Base-by-base conservation (phyloP, 2,329 filamentous ascomycete species). In the Aureobasidium pullulans region DNA sequence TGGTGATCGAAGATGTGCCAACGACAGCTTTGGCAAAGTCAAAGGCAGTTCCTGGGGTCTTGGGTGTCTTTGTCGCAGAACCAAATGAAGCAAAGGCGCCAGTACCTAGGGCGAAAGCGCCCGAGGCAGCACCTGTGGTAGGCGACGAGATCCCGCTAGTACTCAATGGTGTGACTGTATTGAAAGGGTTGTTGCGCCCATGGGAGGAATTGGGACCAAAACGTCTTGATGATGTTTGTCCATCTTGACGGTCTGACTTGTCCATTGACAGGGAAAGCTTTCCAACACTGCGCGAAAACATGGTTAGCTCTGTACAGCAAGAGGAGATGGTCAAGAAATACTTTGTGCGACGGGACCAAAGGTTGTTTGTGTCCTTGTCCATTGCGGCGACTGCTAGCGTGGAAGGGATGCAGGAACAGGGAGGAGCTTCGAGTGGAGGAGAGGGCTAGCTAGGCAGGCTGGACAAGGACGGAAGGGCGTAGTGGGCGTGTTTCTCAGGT, bases 41-140 rank as follows among this genome's bases (percentile, higher is more conserved):
- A 73, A 95, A 89, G 13, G 87, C 85, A 64, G 89, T 87, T 53
- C 87, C 89, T 8, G 88, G 82, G 48, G 89, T 86, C 79, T 96
- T 97, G 56, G 91, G 89, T 2, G 91, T 92, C 78, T 96, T 96
- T 36, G 83, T 82, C 34, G 88, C 84, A 44, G 80, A 80, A 28
- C 93, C 92, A 73, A 95, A 95, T n/a, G 92, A 95, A 40, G 93
- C 93, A 73, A 99, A 99, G 59, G 94, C 94, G 66, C 94, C 94
- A 16, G 90, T 95, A 42, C 94, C 94, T 62, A 99, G 79, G 53
- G 91, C 92, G 75, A 99, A 99, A 61, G 93, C 92, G 68, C 88
- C 92, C 16, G 90, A 91, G 23, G 23, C 23, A 66, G 83, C 84
- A 66, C 83, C 83, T 57, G 84, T 81, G 11, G 88, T 90, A 13